Percentiles rank a stretch among this genome's conserved stretches.
These are phyloP conservation scores for Phaffomyces antillensis DNA, from an alignment of 805 yeast genomes.

Conservation along the genomic window DNA sequence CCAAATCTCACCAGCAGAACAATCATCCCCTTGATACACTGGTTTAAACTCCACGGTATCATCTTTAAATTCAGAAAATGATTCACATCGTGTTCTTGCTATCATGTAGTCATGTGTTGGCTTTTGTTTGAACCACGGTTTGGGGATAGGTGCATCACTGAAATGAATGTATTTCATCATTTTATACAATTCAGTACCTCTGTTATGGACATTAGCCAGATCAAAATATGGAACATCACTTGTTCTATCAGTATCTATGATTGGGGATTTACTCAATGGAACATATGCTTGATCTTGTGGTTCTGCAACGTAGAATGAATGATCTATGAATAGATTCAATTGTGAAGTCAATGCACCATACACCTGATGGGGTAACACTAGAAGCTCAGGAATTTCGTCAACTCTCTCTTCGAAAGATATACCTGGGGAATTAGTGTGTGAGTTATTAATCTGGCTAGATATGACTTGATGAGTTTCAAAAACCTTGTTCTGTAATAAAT, in stretches of 20 bases:
- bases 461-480: slow-evolving; percentile 20
- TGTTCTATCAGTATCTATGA: slow-evolving; percentile 5
- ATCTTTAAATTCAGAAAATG: slow-evolving; percentile 9
- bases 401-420: slow-evolving; percentile 7
- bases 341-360: slow-evolving; percentile 50
- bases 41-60: slow-evolving; percentile 5
- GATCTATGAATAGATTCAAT: slow-evolving; percentile 28
- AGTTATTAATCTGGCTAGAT: slow-evolving; percentile 6
- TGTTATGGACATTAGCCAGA: slow-evolving; percentile 7
- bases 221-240: slow-evolving; percentile 13
- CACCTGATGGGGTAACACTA: slow-evolving; percentile 42
- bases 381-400: slow-evolving; percentile 18
- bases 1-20: slow-evolving; percentile 19
- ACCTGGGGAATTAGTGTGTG: background rate
- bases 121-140: slow-evolving; percentile 45
- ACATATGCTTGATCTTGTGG: slow-evolving; percentile 35
- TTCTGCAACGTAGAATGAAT: slow-evolving; percentile 34
- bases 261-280: slow-evolving; percentile 10
- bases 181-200: slow-evolving; percentile 16
- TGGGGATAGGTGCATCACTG: slow-evolving; percentile 59
- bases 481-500: slow-evolving; percentile 35
- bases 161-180: slow-evolving; percentile 48
- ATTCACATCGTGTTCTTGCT: slow-evolving; percentile 12
- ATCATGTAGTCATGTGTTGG: slow-evolving; percentile 10
- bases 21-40: slow-evolving; percentile 8